Base-by-base conservation (phyloP, 345 rosid species). In the Corymbia maculata region DNA sequence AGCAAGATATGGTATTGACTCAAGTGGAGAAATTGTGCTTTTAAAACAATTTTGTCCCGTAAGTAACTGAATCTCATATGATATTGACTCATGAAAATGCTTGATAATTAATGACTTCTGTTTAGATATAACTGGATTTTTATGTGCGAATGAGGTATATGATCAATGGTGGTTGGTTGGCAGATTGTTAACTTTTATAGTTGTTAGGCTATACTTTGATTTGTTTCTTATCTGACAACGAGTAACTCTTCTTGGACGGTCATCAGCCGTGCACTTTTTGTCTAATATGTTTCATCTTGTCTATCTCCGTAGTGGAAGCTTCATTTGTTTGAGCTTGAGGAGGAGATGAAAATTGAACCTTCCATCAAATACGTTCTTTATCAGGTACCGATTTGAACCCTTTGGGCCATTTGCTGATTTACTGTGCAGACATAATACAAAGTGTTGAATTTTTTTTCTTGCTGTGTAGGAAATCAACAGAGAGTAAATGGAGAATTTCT, bases 311-410 rank as follows among this genome's bases (percentile, higher is more conserved):
- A 97, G 99, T 98, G 99, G 99, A 98, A 96, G 91, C 98, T 96
- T 92, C 98, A 96, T 92, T 86, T 97, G 85, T 97, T 95, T 88
- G 98, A 96, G 95, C 97, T 98, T 44, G 99, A 98, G 95, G 93
- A 93, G 92, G 98, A 96, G 92, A 89, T 97, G 98, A 95, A 97
- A 93, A 91, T 92, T 26, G 96, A 95, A 13, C 96, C 99, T 88
- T 92, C 90, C 49, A 92, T 96, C 88, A 98, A 98, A 92, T 97
- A 98, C 87, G 99, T 95, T 86, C 93, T 97, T 52, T 97, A 98
- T 89, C 92, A 94, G 97, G 97, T 97, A 13, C 70, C 17, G 86
- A 59, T 79, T 22, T 36, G 86, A 47, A 47, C 55, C 42, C 24
- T 8, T 86, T 44, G 61, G 47, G 49, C 47, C 17, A 51, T 44